Conservation (phyloP, 192 early-diverging fungal genomes). For the Irineochytrium annulatum region DNA sequence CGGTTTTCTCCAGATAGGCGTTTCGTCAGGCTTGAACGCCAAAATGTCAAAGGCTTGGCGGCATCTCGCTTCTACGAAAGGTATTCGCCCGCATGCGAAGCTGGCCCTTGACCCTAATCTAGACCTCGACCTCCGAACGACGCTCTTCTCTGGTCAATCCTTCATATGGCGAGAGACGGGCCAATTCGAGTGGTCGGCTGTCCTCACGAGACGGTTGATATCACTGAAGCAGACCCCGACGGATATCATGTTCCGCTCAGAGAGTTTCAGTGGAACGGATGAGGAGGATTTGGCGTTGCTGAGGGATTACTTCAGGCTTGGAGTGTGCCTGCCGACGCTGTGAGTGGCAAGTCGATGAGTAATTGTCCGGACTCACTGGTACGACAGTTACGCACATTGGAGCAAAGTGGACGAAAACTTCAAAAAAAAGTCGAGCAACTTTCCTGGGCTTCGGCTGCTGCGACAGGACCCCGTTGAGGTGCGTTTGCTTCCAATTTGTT, state of each 20-base stretch:
- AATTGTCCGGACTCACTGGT: too few relatives aligned
- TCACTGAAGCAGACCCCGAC: conserved; percentile 57
- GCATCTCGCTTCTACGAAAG: too few relatives aligned
- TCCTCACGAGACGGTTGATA: conserved; percentile 53
- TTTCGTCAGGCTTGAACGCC: too few relatives aligned
- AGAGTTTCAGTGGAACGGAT: background rate
- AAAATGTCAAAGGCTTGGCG: too few relatives aligned
- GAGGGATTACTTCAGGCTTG: conserved; percentile 78
- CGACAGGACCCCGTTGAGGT: conserved; percentile 24
- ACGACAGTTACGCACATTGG: conserved; percentile 45
- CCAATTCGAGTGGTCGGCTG: conserved; percentile 56
- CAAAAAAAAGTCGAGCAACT: conserved; percentile 42
- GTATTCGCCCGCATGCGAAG: conserved; percentile 39
- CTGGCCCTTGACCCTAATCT: conserved; percentile 47
- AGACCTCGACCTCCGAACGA: conserved; percentile 71
- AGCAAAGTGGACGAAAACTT: conserved; percentile 62
- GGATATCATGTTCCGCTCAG: conserved; percentile 18
- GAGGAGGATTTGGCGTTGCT: conserved; percentile 40
- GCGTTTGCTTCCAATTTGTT: background rate
- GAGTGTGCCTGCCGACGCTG: conserved; percentile 1
- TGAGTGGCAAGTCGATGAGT: conserved; percentile 30
- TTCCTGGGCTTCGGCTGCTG: conserved; percentile 70
- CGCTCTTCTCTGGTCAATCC: conserved; percentile 83
- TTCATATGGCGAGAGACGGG: conserved; percentile 83
- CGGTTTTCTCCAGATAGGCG: too few relatives aligned